Percentiles rank a stretch among this genome's conserved stretches.
Evolutionary conservation across 163 green algal genomes (phyloP).

Genomic region (Chlorella variabilis): DNA sequence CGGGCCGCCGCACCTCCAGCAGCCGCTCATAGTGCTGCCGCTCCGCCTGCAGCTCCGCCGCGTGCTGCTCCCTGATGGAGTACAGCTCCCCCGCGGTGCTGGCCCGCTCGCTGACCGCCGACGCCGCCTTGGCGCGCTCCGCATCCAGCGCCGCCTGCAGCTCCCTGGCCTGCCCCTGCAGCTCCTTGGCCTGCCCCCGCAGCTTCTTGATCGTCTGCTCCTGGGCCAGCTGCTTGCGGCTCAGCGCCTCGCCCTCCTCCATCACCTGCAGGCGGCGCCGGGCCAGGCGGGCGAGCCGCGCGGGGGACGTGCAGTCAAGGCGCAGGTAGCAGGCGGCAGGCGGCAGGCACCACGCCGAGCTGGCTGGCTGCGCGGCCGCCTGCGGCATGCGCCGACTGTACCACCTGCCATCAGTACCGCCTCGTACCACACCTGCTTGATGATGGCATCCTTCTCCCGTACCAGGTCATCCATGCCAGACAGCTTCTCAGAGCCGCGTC

Average conservation of each 20-base stretch:
- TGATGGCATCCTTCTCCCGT: conserved; percentile 93
- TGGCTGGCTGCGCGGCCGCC: not conserved
- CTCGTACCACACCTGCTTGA: conserved; percentile 70
- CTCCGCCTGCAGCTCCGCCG: conserved; percentile 62
- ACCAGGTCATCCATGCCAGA: conserved; percentile 70
- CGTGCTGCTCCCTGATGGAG: conserved; percentile 47
- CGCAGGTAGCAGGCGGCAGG: not conserved
- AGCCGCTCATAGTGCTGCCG: conserved; percentile 45
- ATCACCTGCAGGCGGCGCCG: conserved; percentile 92
- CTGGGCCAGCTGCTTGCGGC: conserved; percentile 88
- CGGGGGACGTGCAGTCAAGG: not conserved
- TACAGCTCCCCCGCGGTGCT: conserved; percentile 12
- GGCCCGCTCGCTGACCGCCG: conserved; percentile 3
- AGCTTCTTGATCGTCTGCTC: conserved; percentile 90
- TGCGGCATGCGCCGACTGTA: too few species aligned
- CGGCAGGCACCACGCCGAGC: too few species aligned
- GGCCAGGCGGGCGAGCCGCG: not conserved
- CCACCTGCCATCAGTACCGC: not conserved
- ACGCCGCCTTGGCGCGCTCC: conserved; percentile 15
- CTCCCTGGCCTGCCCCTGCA: conserved; percentile 44
- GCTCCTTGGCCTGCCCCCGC: conserved; percentile 61
- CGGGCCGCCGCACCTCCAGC: conserved; percentile 12
- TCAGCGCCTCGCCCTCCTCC: conserved; percentile 92
- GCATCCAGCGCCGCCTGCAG: conserved; percentile 40
- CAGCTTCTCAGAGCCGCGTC: conserved; percentile 67